These are phyloP conservation scores for Nephelium lappaceum DNA, from an alignment of 345 rosid species.

Conservation along the genomic window DNA sequence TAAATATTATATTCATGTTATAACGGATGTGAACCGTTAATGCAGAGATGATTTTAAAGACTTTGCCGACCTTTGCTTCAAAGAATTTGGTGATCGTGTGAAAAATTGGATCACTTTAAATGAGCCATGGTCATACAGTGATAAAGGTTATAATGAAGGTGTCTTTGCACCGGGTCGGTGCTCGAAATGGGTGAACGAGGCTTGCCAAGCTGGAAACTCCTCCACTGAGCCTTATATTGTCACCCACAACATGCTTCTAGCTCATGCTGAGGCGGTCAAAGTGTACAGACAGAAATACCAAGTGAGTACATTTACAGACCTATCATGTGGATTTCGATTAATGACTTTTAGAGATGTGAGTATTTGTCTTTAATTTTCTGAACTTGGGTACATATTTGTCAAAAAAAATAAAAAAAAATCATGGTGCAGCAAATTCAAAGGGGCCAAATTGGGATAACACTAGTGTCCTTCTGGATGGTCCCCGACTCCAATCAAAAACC, in stretches of 20 bases:
- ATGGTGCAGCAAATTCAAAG: too few species aligned
- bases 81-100: conserved; percentile 34
- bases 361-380: too few species aligned
- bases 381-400: too few species aligned
- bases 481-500: too few species aligned
- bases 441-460: too few species aligned
- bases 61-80: conserved; percentile 26
- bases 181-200: conserved; percentile 5
- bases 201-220: conserved; percentile 30
- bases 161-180: conserved; percentile 23
- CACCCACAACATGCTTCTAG: conserved; percentile 29
- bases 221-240: conserved; percentile 37
- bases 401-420: too few species aligned
- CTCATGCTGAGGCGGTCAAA: conserved; percentile 37
- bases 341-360: too few species aligned
- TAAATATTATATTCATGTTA: too few species aligned
- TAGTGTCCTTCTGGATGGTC: too few species aligned
- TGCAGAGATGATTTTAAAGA: conserved; percentile 24
- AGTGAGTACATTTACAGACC: too few species aligned
- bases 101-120: conserved; percentile 30
- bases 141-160: conserved; percentile 4
- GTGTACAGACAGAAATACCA: conserved; percentile 34
- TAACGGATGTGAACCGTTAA: background rate
- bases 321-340: too few species aligned
- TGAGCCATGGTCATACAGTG: conserved; percentile 17